Evolutionary conservation across 768 basidiomycete genomes (phyloP).

Genomic region (Brasilioporus rufonigricans): DNA sequence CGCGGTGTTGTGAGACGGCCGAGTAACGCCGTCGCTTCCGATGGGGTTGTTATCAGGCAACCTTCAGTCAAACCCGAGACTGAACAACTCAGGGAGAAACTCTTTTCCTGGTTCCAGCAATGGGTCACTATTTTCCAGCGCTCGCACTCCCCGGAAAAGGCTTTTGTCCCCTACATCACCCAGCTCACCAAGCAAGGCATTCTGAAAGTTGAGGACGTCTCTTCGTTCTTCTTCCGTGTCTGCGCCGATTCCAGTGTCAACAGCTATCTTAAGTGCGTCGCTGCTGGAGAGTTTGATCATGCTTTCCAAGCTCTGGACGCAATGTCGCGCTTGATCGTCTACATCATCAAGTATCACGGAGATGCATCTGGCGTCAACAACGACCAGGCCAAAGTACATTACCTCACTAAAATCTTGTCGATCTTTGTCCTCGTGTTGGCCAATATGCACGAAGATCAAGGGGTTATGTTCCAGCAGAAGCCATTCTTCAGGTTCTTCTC

Average conservation of each 20-base stretch:
- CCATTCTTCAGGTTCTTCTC: conserved; percentile 99
- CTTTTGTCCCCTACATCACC: conserved; percentile 96
- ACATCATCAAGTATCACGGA: conserved; percentile 99
- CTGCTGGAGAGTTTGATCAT: conserved; percentile 67
- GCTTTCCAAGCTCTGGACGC: conserved; percentile 95
- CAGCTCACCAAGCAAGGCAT: conserved; percentile 96
- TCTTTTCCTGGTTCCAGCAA: conserved; percentile 84
- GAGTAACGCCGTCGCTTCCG: conserved; percentile 38
- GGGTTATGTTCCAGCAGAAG: conserved; percentile 88
- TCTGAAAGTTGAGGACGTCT: conserved; percentile 91
- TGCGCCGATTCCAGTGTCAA: conserved; percentile 94
- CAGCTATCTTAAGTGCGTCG: conserved; percentile 75
- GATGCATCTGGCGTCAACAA: conserved; percentile 92
- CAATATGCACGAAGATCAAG: conserved; percentile 93
- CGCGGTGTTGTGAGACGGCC: conserved; percentile 58
- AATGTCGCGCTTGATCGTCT: conserved; percentile 90
- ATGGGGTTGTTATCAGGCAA: conserved; percentile 38
- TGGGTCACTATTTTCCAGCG: conserved; percentile 96
- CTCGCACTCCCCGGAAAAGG: conserved; percentile 87
- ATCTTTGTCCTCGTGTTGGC: conserved; percentile 96
- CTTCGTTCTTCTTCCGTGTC: conserved; percentile 97
- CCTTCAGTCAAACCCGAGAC: conserved; percentile 65
- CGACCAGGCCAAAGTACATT: conserved; percentile 94
- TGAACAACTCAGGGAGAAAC: conserved; percentile 70
- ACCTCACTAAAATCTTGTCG: conserved; percentile 94